phyloP scores from a whole-genome alignment of 768 basidiomycete genomes.

The Leucocoprinus leucothites region DNA sequence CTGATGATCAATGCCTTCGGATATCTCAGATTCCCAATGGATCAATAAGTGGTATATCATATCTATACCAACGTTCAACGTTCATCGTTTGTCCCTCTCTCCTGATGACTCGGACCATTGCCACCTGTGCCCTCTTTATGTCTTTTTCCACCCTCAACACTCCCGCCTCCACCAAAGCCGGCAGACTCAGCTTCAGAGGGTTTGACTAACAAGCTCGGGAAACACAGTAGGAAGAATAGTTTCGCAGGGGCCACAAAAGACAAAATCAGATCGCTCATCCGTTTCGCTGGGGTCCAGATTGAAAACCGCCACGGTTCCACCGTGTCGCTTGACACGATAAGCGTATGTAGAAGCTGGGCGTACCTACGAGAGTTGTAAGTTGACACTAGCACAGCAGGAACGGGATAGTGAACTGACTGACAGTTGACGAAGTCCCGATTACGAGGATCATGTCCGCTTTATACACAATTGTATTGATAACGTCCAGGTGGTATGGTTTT shows the following conservation, averaged over 20 bases:
- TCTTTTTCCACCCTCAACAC: too few species aligned
- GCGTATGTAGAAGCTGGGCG: constrained; percentile 40
- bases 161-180: too few species aligned
- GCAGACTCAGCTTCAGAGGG: too few species aligned
- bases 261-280: constrained; percentile 42
- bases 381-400: background rate
- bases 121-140: too few species aligned
- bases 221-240: constrained; percentile 39
- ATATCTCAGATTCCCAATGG: too few species aligned
- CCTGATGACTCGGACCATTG: too few species aligned
- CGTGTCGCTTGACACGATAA: constrained; percentile 26
- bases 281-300: constrained; percentile 33
- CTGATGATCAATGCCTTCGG: too few species aligned
- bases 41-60: too few species aligned
- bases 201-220: too few species aligned
- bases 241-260: constrained; percentile 51
- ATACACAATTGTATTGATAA: background rate
- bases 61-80: too few species aligned
- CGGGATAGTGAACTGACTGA: background rate
- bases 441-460: background rate
- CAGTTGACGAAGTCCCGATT: background rate
- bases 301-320: constrained; percentile 39
- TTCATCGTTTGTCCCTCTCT: too few species aligned
- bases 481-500: constrained; percentile 22
- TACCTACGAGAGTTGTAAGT: constrained; percentile 26